Conservation (phyloP, 2,329 filamentous ascomycete genomes). For the Cladosporium sp. region DNA sequence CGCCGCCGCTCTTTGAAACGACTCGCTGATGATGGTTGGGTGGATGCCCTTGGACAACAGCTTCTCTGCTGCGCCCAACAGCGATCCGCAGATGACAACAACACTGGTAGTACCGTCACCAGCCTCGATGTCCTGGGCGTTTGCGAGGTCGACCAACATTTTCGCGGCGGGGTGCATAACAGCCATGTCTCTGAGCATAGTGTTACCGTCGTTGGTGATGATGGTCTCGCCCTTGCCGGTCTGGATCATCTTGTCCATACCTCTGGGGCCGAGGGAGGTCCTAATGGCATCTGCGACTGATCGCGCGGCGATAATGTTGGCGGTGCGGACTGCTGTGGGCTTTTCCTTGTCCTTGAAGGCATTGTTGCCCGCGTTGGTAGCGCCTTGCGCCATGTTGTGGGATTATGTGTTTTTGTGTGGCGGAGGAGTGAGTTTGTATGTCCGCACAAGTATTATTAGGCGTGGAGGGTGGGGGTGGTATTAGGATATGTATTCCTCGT, state of each 20-base stretch:
- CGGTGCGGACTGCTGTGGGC: conserved; percentile 92
- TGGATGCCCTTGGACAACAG: conserved; percentile 90
- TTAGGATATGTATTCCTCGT: background rate
- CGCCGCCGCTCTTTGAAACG: conserved; percentile 91
- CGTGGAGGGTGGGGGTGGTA: background rate
- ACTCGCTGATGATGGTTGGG: conserved; percentile 94
- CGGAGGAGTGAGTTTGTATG: background rate
- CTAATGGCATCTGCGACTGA: conserved; percentile 97
- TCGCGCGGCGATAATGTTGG: conserved; percentile 96
- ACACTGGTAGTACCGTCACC: conserved; percentile 98
- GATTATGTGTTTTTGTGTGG: conserved; percentile 3
- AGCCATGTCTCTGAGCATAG: conserved; percentile 98
- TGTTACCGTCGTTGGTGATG: conserved; percentile 99
- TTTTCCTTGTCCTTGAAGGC: conserved; percentile 91
- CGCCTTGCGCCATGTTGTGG: conserved; percentile 40
- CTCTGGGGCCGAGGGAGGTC: conserved; percentile 92
- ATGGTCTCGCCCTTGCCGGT: conserved; percentile 95
- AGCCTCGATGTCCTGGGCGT: conserved; percentile 96
- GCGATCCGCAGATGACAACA: conserved; percentile 93
- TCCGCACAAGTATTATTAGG: background rate
- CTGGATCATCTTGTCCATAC: conserved; percentile 99
- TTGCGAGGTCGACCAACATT: conserved; percentile 97
- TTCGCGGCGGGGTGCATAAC: conserved; percentile 99
- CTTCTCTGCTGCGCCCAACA: conserved; percentile 89
- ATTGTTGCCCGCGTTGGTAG: conserved; percentile 58